Conservation (phyloP, 2,329 filamentous ascomycete genomes). For the Trichoderma arundinaceum region DNA sequence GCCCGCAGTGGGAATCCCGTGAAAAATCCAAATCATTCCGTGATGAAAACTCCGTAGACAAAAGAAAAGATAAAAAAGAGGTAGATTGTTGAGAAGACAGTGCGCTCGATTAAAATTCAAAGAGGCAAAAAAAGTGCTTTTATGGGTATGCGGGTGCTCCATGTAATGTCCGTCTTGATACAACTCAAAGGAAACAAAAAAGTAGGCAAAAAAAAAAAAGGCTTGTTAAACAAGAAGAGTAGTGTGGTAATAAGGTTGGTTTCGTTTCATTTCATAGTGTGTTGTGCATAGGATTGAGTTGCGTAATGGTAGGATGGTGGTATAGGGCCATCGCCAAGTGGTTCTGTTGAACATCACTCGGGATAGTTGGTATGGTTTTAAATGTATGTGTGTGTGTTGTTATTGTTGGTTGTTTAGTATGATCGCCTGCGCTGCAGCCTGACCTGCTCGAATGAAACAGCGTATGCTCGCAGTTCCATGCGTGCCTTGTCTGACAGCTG, state of each 20-base stretch:
- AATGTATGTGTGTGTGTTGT: neutral
- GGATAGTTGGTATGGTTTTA: slow-evolving; percentile 10
- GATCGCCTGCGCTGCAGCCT: slow-evolving; percentile 65
- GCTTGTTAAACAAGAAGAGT: slow-evolving; percentile 31
- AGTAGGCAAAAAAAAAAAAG: slow-evolving; percentile 32
- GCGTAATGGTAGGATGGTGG: slow-evolving; percentile 36
- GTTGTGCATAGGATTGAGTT: slow-evolving; percentile 42
- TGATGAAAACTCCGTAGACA: slow-evolving; percentile 31
- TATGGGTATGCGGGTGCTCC: slow-evolving; percentile 58
- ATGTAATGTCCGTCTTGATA: slow-evolving; percentile 55
- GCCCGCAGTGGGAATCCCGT: slow-evolving; percentile 36
- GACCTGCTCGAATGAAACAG: slow-evolving; percentile 85
- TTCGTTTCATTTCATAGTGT: slow-evolving; percentile 34
- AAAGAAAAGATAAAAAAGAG: slow-evolving; percentile 25
- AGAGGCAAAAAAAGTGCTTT: slow-evolving; percentile 38
- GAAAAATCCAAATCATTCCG: slow-evolving; percentile 36
- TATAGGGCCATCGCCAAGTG: neutral
- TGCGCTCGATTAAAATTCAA: slow-evolving; percentile 36
- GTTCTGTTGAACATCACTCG: slow-evolving; percentile 6
- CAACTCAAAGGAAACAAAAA: slow-evolving; percentile 42
- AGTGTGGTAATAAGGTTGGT: slow-evolving; percentile 33
- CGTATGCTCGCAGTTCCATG: slow-evolving; percentile 83
- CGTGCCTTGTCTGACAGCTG: slow-evolving; percentile 76
- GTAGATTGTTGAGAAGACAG: slow-evolving; percentile 35
- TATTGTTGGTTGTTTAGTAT: slow-evolving; percentile 48